phyloP scores from a whole-genome alignment of 768 basidiomycete species.

The Mycena olivaceomarginata region DNA sequence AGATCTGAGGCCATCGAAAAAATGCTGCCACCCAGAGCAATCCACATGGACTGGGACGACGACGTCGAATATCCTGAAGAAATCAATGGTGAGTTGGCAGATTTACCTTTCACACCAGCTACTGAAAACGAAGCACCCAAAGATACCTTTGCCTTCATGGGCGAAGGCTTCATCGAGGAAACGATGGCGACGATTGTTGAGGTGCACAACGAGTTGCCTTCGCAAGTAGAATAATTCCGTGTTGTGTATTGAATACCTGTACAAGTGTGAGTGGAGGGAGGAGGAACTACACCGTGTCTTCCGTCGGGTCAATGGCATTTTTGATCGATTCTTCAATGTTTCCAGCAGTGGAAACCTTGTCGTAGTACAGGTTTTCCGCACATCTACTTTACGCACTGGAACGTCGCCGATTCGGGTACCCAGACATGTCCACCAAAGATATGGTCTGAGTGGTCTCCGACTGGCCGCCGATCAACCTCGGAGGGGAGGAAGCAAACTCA shows the following conservation, averaged over 20 bases:
- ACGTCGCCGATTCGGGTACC: no score
- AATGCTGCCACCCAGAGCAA: constrained; percentile 30
- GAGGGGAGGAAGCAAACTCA: no score
- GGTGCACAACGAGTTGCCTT: constrained; percentile 4
- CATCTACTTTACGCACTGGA: no score
- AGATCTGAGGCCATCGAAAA: constrained; percentile 29
- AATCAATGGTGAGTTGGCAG: constrained; percentile 13
- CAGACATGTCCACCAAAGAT: no score
- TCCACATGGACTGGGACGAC: constrained; percentile 35
- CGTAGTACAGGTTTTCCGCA: no score
- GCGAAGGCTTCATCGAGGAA: constrained; percentile 13
- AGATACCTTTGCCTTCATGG: constrained; percentile 21
- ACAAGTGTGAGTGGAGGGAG: constrained; percentile 9
- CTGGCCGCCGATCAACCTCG: no score
- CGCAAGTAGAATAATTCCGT: neutral
- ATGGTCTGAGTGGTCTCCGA: no score
- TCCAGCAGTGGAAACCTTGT: no score
- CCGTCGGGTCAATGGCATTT: no score
- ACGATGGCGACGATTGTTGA: constrained; percentile 28
- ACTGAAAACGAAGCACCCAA: neutral
- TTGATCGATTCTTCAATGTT: no score
- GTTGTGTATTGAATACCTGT: neutral
- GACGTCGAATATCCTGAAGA: constrained; percentile 21
- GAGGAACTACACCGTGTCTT: no score
- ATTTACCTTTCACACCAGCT: neutral